Evolutionary conservation across 2,329 filamentous ascomycete species (phyloP).

Genomic region (Beauveria bassiana): DNA sequence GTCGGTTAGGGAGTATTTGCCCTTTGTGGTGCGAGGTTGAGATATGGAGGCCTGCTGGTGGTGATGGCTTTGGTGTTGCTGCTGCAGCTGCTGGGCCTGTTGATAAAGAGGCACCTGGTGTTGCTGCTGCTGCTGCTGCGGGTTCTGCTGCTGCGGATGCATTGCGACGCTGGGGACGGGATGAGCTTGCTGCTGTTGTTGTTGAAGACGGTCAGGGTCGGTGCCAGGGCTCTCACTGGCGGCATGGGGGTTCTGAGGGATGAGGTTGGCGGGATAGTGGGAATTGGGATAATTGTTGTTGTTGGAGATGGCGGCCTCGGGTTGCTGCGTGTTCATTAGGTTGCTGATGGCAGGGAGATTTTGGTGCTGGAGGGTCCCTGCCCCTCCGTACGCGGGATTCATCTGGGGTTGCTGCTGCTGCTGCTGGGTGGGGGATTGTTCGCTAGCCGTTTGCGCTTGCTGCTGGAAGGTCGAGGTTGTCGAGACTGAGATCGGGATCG

Average conservation of each 20-base stretch:
- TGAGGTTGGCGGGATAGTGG: conserved; percentile 22
- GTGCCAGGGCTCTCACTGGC: conserved; percentile 31
- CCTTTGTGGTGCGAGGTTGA: conserved; percentile 70
- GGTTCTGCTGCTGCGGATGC: conserved; percentile 13
- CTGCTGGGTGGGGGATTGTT: conserved; percentile 13
- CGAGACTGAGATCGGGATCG: conserved; percentile 7
- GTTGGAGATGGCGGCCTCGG: not conserved
- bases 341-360: conserved; percentile 77
- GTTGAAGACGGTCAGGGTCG: conserved; percentile 27
- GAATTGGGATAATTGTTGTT: conserved; percentile 19
- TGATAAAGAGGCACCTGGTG: conserved; percentile 17
- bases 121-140: conserved; percentile 16
- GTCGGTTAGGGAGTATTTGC: conserved; percentile 90
- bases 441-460: conserved; percentile 15
- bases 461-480: conserved; percentile 11
- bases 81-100: conserved; percentile 21
- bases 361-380: conserved; percentile 43
- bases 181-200: conserved; percentile 28
- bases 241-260: conserved; percentile 17
- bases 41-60: conserved; percentile 25
- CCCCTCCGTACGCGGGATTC: conserved; percentile 14
- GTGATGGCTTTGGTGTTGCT: conserved; percentile 19
- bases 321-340: conserved; percentile 62
- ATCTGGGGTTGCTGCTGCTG: conserved; percentile 13
- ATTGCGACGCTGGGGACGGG: conserved; percentile 15